Evolutionary conservation across 1,284 basidiomycete species (phyloP), one percentile per base, ranked within the genome.

Genomic region (Ganoderma leucocontextum): DNA sequence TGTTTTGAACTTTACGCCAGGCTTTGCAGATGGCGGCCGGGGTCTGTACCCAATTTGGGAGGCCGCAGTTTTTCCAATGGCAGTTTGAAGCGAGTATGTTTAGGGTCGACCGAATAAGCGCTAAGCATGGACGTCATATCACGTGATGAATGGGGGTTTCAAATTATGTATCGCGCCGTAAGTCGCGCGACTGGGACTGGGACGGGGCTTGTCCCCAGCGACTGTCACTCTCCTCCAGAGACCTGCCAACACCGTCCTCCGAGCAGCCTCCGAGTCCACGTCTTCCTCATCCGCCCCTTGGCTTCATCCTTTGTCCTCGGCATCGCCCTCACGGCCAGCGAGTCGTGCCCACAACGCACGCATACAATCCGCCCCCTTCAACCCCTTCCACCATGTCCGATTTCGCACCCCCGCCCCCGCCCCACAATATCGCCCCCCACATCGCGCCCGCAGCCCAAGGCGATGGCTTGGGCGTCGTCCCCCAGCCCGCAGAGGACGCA

Each of bases 401-500:
- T 64, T 81, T 84, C 64, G 84, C 86, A 62, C 87, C 88, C 49
- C 79, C 79, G 44, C 83, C 82, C 83, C 83, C 66, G 19, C 86
- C 88, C 7, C 65, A 66, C 15, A 59, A 17, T 85, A 86, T 67
- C 58, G 66, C 62, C 2, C 67, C 62, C 2, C 62, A 82, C 66
- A 86, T 89, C 69, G 87, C 89, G 19, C 86, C 88, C 6, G 58
- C 65, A 25, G 61, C 61, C 10, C 86, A 85, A 67, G 83, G 87
- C 58, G 87, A 88, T 60, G 82, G 80, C 68, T 79, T 83, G 57
- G 79, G 78, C 60, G 73, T 79, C 1, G 72, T 78, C 25, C 76
- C 83, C 65, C 82, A 87, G 64, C 75, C 79, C 4, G 75, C 80
- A 2, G 78, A 83, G 60, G 87, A 89, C 36, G 76, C 87, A 19